phyloP scores from a whole-genome alignment of 495 filamentous ascomycete genomes.

The Penicillium canescens region DNA sequence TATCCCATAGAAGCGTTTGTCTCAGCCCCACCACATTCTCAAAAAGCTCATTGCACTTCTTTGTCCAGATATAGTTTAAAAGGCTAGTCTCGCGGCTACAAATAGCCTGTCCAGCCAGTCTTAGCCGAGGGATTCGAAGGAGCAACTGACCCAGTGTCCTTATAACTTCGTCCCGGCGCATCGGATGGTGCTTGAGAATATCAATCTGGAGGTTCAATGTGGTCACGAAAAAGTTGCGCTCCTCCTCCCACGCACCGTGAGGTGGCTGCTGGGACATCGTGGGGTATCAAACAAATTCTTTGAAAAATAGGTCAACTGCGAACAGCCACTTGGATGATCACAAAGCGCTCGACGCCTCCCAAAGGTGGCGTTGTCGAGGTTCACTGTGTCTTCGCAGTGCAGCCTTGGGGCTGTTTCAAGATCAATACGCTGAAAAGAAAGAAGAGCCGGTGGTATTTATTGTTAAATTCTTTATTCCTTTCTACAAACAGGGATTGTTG shows the following conservation, averaged over 20 bases:
- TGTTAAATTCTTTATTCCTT: no score
- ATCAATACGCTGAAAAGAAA: no score
- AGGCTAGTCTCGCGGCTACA: no score
- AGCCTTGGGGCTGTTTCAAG: no score
- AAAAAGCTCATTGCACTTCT: neutral
- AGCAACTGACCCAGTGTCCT: neutral
- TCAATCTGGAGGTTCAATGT: conserved; percentile 1
- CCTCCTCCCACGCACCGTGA: conserved; percentile 1
- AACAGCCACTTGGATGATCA: no score
- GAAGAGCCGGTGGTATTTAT: no score
- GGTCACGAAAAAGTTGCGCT: neutral
- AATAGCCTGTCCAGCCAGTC: conserved; percentile 1
- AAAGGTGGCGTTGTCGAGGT: no score
- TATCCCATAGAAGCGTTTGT: neutral
- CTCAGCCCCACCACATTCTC: neutral
- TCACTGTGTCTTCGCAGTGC: no score
- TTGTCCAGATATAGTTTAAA: neutral
- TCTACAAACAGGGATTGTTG: no score
- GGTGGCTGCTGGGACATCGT: neutral
- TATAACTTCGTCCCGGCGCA: neutral
- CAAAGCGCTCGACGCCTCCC: no score
- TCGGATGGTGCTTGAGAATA: conserved; percentile 3
- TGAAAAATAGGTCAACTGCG: no score
- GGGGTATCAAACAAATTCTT: neutral
- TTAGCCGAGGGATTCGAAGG: neutral